Percentiles rank a stretch among this genome's conserved stretches.
phyloP scores from a whole-genome alignment of 2,329 filamentous ascomycete genomes.

The Aspergillus sergii region DNA sequence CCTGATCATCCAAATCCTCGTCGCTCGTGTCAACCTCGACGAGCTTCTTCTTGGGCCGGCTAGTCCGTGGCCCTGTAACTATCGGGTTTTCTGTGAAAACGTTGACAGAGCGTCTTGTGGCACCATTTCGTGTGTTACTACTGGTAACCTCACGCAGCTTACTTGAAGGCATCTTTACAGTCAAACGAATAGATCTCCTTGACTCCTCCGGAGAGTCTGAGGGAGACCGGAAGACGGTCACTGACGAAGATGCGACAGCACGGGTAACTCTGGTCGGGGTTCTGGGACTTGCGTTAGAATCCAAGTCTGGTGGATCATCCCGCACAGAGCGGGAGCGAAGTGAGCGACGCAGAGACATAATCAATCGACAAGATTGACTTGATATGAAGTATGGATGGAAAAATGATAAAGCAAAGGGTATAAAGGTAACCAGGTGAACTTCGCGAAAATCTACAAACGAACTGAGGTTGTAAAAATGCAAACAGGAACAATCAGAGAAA shows the following conservation, averaged over 20 bases:
- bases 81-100: constrained; percentile 51
- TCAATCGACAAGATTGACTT: constrained; percentile 6
- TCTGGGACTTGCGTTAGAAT: constrained; percentile 41
- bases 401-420: background rate
- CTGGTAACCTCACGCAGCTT: constrained; percentile 53
- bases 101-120: constrained; percentile 40
- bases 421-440: background rate
- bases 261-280: constrained; percentile 38
- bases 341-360: constrained; percentile 43
- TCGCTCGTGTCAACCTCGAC: constrained; percentile 50
- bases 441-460: background rate
- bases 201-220: constrained; percentile 38
- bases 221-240: constrained; percentile 41
- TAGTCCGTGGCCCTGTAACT: constrained; percentile 49
- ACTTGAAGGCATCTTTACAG: constrained; percentile 53
- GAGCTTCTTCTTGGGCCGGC: constrained; percentile 47
- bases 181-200: constrained; percentile 49
- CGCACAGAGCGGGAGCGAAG: constrained; percentile 38
- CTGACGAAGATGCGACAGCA: constrained; percentile 32
- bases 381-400: background rate
- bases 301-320: constrained; percentile 30
- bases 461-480: background rate
- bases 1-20: constrained; percentile 51
- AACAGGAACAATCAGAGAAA: background rate
- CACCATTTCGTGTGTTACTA: constrained; percentile 28